phyloP scores from a whole-genome alignment of 768 basidiomycete genomes.

The Calvatia gigantea region DNA sequence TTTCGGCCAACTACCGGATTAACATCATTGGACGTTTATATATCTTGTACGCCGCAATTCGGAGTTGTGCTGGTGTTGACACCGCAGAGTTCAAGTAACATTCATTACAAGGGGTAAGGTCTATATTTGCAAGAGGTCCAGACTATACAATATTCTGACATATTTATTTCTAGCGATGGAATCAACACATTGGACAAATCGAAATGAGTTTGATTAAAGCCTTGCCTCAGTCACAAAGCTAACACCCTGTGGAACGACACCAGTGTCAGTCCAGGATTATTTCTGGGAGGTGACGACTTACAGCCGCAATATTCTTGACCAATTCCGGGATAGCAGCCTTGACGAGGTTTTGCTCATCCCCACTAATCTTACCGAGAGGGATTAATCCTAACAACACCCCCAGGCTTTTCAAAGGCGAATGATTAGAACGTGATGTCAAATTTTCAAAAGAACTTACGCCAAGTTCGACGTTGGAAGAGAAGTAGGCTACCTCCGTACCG shows the following conservation, averaged over 20 bases:
- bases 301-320: slow-evolving; percentile 65
- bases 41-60: no score
- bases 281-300: slow-evolving; percentile 24
- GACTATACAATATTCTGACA: neutral
- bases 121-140: neutral
- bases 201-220: slow-evolving; percentile 8
- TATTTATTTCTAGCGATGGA: neutral
- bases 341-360: slow-evolving; percentile 73
- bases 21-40: no score
- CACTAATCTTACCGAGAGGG: slow-evolving; percentile 72
- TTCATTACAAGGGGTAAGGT: neutral
- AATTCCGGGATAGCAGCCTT: slow-evolving; percentile 82
- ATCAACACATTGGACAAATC: neutral
- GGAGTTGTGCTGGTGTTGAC: neutral
- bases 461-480: slow-evolving; percentile 86
- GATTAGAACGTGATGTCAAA: slow-evolving; percentile 5
- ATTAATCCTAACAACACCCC: slow-evolving; percentile 82
- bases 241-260: slow-evolving; percentile 25
- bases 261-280: neutral
- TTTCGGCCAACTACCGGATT: no score
- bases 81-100: neutral
- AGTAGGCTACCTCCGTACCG: slow-evolving; percentile 75
- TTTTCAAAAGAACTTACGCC: slow-evolving; percentile 51
- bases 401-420: slow-evolving; percentile 40
- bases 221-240: slow-evolving; percentile 31